These are phyloP conservation scores for Trichoderma virens DNA, from an alignment of 495 filamentous ascomycete species.

Conservation along the genomic window DNA sequence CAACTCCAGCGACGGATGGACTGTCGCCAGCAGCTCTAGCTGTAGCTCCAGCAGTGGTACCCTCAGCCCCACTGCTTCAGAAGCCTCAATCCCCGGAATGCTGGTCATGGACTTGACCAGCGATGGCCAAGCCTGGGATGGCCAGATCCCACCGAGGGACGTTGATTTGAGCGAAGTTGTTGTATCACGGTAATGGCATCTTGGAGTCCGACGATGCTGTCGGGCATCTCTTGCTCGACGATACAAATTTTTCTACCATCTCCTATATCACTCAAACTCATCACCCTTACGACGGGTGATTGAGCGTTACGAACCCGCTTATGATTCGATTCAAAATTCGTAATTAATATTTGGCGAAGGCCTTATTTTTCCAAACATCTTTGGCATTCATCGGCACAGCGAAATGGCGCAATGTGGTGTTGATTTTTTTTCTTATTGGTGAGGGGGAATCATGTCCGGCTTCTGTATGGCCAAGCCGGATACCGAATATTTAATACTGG, in stretches of 20 bases:
- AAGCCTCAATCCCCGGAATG: conserved; percentile 19
- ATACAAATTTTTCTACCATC: neutral
- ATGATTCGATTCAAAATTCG: conserved; percentile 7
- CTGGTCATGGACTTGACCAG: conserved; percentile 18
- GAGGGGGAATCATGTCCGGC: neutral
- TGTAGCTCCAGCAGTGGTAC: conserved; percentile 33
- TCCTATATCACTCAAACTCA: neutral
- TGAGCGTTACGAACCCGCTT: conserved; percentile 5
- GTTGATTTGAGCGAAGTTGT: conserved; percentile 26
- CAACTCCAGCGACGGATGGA: conserved; percentile 38
- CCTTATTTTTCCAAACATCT: conserved; percentile 5
- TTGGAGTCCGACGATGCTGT: neutral
- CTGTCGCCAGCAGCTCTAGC: conserved; percentile 33
- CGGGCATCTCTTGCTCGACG: neutral
- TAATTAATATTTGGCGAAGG: conserved; percentile 4
- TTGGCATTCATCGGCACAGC: conserved; percentile 12
- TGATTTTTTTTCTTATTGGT: neutral
- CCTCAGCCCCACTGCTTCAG: conserved; percentile 31
- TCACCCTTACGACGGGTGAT: neutral
- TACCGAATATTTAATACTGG: conserved; percentile 1
- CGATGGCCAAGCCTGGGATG: conserved; percentile 26
- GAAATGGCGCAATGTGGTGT: conserved; percentile 10
- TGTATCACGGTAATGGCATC: conserved; percentile 17
- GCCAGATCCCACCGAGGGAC: conserved; percentile 16
- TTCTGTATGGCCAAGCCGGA: neutral